Evolutionary conservation across 257 asterid species (phyloP).

Genomic region (Ehretia macrophylla): DNA sequence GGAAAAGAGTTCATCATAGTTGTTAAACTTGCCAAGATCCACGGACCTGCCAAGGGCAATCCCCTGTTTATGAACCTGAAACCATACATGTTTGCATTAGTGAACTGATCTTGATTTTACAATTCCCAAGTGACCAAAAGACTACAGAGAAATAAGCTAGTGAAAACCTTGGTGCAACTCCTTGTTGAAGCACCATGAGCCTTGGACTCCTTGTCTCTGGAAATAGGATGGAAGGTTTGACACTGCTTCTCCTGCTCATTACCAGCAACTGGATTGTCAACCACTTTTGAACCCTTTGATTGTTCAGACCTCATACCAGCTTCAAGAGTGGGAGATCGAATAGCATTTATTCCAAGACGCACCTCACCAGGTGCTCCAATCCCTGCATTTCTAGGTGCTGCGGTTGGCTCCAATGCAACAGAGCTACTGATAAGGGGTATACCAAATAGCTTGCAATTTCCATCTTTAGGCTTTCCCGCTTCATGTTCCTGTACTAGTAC

Average conservation of each 20-base stretch:
- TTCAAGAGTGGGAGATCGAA: slow-evolving; percentile 38
- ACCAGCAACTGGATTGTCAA: slow-evolving; percentile 37
- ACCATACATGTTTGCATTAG: not conserved
- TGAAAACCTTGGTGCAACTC: slow-evolving; percentile 92
- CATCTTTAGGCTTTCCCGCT: slow-evolving; percentile 50
- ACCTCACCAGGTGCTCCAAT: slow-evolving; percentile 29
- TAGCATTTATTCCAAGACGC: slow-evolving; percentile 31
- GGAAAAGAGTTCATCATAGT: slow-evolving; percentile 63
- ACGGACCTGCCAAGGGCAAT: slow-evolving; percentile 96
- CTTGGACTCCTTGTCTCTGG: slow-evolving; percentile 58
- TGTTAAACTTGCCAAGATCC: slow-evolving; percentile 76
- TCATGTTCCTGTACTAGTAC: slow-evolving; percentile 34
- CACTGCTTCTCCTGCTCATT: slow-evolving; percentile 56
- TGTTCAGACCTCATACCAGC: slow-evolving; percentile 52
- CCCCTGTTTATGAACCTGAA: slow-evolving; percentile 96
- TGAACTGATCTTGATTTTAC: slow-evolving; percentile 1
- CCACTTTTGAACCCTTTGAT: slow-evolving; percentile 52
- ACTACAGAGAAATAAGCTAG: not conserved
- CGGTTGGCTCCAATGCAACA: slow-evolving; percentile 41
- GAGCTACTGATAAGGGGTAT: slow-evolving; percentile 57
- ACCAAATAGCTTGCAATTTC: slow-evolving; percentile 82
- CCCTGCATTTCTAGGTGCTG: slow-evolving; percentile 23
- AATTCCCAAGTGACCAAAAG: not conserved
- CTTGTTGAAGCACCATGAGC: slow-evolving; percentile 57
- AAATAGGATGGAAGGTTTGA: slow-evolving; percentile 32